These are phyloP conservation scores for Fusarium gaditjirri DNA, from an alignment of 2,329 filamentous ascomycete species.

Conservation along the genomic window DNA sequence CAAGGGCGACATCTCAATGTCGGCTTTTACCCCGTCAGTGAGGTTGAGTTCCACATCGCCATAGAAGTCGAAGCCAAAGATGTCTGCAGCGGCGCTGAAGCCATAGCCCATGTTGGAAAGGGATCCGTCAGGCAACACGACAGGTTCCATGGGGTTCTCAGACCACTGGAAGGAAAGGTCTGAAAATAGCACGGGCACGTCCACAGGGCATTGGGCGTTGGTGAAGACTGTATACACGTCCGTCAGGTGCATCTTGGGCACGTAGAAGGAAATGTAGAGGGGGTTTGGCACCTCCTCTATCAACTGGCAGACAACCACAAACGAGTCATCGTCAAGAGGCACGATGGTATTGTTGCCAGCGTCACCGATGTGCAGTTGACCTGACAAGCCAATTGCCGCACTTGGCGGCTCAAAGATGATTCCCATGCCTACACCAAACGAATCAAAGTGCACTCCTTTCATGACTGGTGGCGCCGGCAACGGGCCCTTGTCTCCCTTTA, in stretches of 20 bases:
- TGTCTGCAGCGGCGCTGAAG: background rate
- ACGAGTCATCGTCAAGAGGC: background rate
- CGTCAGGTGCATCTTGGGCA: background rate
- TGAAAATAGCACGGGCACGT: background rate
- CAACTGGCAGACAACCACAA: background rate
- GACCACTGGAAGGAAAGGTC: background rate
- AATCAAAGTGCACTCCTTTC: background rate
- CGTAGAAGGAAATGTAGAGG: background rate
- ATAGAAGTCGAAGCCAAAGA: background rate
- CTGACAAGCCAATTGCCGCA: background rate
- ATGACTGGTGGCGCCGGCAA: background rate
- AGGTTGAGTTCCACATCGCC: background rate
- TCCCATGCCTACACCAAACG: background rate
- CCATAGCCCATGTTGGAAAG: conserved; percentile 2
- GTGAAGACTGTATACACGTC: background rate
- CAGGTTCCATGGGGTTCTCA: background rate
- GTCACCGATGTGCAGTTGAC: background rate
- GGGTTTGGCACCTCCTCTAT: background rate
- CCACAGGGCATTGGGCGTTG: background rate
- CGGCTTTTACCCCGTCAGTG: background rate
- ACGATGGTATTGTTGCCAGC: background rate
- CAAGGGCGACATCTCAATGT: background rate
- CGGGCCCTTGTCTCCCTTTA: background rate
- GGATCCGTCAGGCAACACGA: background rate
- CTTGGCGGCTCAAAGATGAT: background rate